Percentiles rank a stretch among this genome's conserved stretches.
These are phyloP conservation scores for Penicillium sp. DNA, from an alignment of 2,329 filamentous ascomycete species.

Conservation along the genomic window DNA sequence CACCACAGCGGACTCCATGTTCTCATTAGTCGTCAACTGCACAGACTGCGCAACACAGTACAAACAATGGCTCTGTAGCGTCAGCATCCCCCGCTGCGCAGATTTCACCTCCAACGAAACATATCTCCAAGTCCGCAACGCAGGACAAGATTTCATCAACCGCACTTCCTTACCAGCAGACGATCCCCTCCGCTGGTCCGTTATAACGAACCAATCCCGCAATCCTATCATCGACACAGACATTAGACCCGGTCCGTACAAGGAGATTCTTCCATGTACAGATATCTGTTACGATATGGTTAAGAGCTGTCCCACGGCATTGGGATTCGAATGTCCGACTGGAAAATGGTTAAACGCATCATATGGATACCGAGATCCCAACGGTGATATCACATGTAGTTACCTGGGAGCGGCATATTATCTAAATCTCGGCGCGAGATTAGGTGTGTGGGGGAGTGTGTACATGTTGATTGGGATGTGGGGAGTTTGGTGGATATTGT, in stretches of 20 bases:
- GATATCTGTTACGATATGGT: slow-evolving; percentile 86
- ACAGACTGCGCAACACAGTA: slow-evolving; percentile 75
- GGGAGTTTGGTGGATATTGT: slow-evolving; percentile 14
- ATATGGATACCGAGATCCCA: slow-evolving; percentile 48
- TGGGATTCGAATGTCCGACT: slow-evolving; percentile 74
- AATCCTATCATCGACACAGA: slow-evolving; percentile 69
- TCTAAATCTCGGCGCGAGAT: slow-evolving; percentile 38
- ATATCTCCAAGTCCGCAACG: slow-evolving; percentile 68
- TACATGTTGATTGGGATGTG: slow-evolving; percentile 20
- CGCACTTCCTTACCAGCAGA: slow-evolving; percentile 54
- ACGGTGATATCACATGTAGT: slow-evolving; percentile 56
- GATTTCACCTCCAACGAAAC: slow-evolving; percentile 65
- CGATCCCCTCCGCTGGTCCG: slow-evolving; percentile 31
- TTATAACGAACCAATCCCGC: slow-evolving; percentile 59
- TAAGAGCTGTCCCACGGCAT: slow-evolving; percentile 73
- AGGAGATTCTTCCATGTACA: slow-evolving; percentile 84
- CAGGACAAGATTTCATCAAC: slow-evolving; percentile 69
- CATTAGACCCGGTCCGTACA: slow-evolving; percentile 84
- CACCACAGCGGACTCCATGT: slow-evolving; percentile 68
- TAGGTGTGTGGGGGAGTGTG: slow-evolving; percentile 11
- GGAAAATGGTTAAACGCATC: slow-evolving; percentile 50
- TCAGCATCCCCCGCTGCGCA: slow-evolving; percentile 87
- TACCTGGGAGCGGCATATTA: slow-evolving; percentile 61
- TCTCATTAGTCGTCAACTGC: slow-evolving; percentile 78
- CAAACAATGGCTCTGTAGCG: slow-evolving; percentile 92